Evolutionary conservation across 352 stramenopile genomes (phyloP).

Genomic region (Albugo candida): DNA sequence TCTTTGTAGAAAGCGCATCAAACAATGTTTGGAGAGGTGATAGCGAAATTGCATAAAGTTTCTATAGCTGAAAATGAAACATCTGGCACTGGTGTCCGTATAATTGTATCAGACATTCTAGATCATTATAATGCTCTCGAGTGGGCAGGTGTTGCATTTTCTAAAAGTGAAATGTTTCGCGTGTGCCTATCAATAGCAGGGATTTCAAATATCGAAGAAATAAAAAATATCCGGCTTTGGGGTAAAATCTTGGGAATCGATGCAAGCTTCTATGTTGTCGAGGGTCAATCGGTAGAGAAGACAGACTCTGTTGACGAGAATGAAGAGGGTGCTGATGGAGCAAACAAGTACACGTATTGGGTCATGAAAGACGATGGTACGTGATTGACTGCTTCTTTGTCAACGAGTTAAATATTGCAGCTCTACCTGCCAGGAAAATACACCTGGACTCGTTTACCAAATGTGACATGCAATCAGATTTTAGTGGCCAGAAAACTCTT

Average conservation of each 20-base stretch:
- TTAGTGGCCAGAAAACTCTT: slow-evolving; percentile 51
- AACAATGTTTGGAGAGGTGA: background rate
- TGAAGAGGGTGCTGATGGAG: slow-evolving; percentile 38
- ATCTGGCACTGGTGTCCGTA: too few relatives aligned
- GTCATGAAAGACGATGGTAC: slow-evolving; percentile 59
- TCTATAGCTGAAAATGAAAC: slow-evolving; percentile 13
- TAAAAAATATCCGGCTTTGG: slow-evolving; percentile 70
- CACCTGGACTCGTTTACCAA: slow-evolving; percentile 67
- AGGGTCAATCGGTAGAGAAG: slow-evolving; percentile 32
- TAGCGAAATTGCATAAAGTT: background rate
- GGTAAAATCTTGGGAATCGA: slow-evolving; percentile 62
- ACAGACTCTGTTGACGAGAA: slow-evolving; percentile 45
- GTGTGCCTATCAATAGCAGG: slow-evolving; percentile 39
- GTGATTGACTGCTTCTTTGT: background rate
- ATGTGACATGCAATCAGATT: slow-evolving; percentile 57
- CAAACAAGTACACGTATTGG: slow-evolving; percentile 84
- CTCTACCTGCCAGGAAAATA: slow-evolving; percentile 14
- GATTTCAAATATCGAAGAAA: slow-evolving; percentile 28
- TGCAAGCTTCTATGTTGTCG: slow-evolving; percentile 68
- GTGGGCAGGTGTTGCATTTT: slow-evolving; percentile 58
- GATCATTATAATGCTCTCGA: slow-evolving; percentile 72
- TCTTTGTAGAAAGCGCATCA: slow-evolving; percentile 19
- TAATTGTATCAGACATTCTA: slow-evolving; percentile 36
- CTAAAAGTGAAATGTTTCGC: slow-evolving; percentile 48
- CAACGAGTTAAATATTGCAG: background rate